A percentile compares a stretch with the other conserved stretches of the same genome.
Conservation (phyloP, 331 rosid genomes). For the Arachis monticola region DNA sequence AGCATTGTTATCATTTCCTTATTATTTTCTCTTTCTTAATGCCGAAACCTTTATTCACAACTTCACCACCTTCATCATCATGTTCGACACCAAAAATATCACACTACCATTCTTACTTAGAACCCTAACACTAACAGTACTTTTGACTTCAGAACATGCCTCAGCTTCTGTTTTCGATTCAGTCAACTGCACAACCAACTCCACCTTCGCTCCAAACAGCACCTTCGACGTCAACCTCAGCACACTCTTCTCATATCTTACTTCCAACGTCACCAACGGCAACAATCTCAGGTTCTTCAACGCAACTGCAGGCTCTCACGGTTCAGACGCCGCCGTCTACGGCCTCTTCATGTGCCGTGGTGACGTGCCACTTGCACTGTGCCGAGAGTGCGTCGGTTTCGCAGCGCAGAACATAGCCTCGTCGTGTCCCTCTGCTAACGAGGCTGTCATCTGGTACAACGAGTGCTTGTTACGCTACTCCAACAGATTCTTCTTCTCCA, state of each 20-base stretch:
- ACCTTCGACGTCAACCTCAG: constrained; percentile 49
- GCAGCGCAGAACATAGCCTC: constrained; percentile 37
- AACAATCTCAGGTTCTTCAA: constrained; percentile 44
- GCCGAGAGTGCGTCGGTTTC: constrained; percentile 50
- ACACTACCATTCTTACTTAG: background rate
- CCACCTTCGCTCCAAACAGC: constrained; percentile 45
- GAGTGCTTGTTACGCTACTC: constrained; percentile 58
- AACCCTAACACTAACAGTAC: background rate
- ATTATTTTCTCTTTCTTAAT: background rate
- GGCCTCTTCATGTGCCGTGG: constrained; percentile 85
- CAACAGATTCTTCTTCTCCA: constrained; percentile 42
- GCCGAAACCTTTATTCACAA: constrained; percentile 3
- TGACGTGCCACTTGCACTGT: constrained; percentile 47
- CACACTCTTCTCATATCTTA: constrained; percentile 54
- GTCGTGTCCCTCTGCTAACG: constrained; percentile 43
- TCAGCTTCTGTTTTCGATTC: constrained; percentile 50
- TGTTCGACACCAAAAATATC: background rate
- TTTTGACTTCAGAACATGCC: constrained; percentile 23
- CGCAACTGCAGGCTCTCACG: constrained; percentile 29
- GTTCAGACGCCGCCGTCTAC: constrained; percentile 27
- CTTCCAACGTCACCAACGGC: constrained; percentile 40
- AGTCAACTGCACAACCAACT: constrained; percentile 41
- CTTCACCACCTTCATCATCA: constrained; percentile 20
- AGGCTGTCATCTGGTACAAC: constrained; percentile 67
- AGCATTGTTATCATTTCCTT: background rate